These are phyloP conservation scores for Hypomontagnella monticulosa DNA, from an alignment of 495 filamentous ascomycete genomes.

Conservation along the genomic window DNA sequence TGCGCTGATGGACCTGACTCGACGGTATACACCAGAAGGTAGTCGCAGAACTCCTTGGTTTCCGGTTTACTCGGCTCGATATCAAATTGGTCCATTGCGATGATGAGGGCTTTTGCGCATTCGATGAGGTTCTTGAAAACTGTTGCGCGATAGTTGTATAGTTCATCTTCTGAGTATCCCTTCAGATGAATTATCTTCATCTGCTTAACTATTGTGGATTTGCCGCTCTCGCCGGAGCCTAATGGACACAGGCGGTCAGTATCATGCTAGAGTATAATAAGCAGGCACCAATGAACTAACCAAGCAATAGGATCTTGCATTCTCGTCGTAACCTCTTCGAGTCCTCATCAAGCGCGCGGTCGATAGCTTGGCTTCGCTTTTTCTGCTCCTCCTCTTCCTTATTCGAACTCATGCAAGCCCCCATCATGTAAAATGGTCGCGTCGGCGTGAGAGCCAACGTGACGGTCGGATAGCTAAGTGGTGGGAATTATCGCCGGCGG, in stretches of 20 bases:
- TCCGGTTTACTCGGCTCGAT: constrained; percentile 76
- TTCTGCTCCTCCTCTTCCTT: constrained; percentile 87
- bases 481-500: background rate
- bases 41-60: constrained; percentile 78
- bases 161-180: constrained; percentile 91
- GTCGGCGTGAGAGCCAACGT: constrained; percentile 15
- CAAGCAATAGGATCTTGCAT: constrained; percentile 97
- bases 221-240: constrained; percentile 98
- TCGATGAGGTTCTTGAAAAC: constrained; percentile 98
- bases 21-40: constrained; percentile 85
- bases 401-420: constrained; percentile 85
- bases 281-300: constrained; percentile 60
- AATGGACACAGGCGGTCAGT: constrained; percentile 22
- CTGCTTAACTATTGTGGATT: constrained; percentile 99
- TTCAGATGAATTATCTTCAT: constrained; percentile 99
- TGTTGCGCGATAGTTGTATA: constrained; percentile 90
- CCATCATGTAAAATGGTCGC: constrained; percentile 69
- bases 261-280: background rate
- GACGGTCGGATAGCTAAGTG: background rate
- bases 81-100: constrained; percentile 86
- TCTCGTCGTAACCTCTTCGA: constrained; percentile 87
- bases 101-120: constrained; percentile 91
- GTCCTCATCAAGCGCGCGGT: constrained; percentile 91
- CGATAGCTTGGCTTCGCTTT: constrained; percentile 93
- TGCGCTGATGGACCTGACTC: constrained; percentile 87